Evolutionary conservation across 2,329 filamentous ascomycete genomes (phyloP).

Genomic region (Sporothrix curviconia): DNA sequence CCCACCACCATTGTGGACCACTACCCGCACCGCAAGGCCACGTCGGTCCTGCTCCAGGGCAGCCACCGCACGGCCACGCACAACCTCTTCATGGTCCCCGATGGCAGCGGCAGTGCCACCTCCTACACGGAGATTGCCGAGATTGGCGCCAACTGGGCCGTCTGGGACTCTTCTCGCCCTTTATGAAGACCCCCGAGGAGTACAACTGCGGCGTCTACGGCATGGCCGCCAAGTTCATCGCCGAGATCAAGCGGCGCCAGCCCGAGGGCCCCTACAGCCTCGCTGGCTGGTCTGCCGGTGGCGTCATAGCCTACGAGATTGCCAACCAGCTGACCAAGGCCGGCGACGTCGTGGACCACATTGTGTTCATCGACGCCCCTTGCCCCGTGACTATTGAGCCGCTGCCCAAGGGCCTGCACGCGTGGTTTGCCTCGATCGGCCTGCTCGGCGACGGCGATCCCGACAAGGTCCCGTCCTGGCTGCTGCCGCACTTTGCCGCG

Average conservation of each 20-base stretch:
- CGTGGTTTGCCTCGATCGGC: slow-evolving; percentile 67
- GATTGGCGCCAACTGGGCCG: slow-evolving; percentile 38
- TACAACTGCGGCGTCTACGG: slow-evolving; percentile 60
- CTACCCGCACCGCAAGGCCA: slow-evolving; percentile 46
- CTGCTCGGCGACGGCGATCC: slow-evolving; percentile 58
- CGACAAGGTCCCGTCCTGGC: slow-evolving; percentile 62
- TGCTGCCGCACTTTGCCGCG: slow-evolving; percentile 65
- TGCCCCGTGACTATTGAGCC: slow-evolving; percentile 63
- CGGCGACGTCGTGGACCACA: slow-evolving; percentile 50
- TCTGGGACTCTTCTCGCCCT: slow-evolving; percentile 62
- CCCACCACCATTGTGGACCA: slow-evolving; percentile 34
- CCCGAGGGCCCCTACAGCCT: slow-evolving; percentile 61
- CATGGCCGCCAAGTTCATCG: slow-evolving; percentile 57
- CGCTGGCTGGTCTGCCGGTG: slow-evolving; percentile 71
- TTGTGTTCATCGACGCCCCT: slow-evolving; percentile 61
- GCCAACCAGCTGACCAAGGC: slow-evolving; percentile 52
- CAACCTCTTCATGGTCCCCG: slow-evolving; percentile 48
- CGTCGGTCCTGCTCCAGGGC: slow-evolving; percentile 43
- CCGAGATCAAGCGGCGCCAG: slow-evolving; percentile 66
- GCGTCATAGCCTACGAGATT: slow-evolving; percentile 64
- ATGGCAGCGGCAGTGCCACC: slow-evolving; percentile 56
- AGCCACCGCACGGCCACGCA: slow-evolving; percentile 41
- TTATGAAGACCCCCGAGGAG: slow-evolving; percentile 62
- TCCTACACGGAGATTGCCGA: slow-evolving; percentile 58
- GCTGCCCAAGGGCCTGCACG: slow-evolving; percentile 55